A percentile compares a stretch with the other conserved stretches of the same genome.
phyloP scores from a whole-genome alignment of 2,329 filamentous ascomycete species.

The Lachnum nothofagi region DNA sequence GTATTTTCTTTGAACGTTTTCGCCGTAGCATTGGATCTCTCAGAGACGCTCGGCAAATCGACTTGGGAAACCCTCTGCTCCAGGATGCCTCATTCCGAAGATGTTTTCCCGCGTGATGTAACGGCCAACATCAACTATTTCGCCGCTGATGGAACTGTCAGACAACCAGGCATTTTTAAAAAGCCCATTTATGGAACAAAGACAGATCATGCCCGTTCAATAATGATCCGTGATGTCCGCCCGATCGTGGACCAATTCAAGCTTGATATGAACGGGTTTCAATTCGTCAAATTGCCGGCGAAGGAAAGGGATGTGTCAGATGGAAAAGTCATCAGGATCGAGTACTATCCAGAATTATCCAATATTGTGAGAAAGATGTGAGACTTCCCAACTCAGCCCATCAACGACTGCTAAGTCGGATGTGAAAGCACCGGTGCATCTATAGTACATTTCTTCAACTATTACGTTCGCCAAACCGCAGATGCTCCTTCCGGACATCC shows the following conservation, averaged over 20 bases:
- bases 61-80: too few relatives aligned
- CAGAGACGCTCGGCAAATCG: too few relatives aligned
- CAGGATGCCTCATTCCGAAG: background rate
- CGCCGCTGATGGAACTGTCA: background rate
- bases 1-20: background rate
- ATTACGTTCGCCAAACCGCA: background rate
- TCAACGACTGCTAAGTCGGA: background rate
- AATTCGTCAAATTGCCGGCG: slow-evolving; percentile 1
- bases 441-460: slow-evolving; percentile 2
- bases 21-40: background rate
- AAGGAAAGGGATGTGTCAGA: background rate
- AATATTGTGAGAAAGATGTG: background rate
- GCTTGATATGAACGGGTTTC: slow-evolving; percentile 6
- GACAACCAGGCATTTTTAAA: background rate
- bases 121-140: slow-evolving; percentile 1
- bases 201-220: background rate
- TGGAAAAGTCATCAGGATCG: background rate
- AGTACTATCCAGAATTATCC: slow-evolving; percentile 3
- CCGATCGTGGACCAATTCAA: background rate
- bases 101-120: background rate
- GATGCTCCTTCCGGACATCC: slow-evolving; percentile 3
- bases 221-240: slow-evolving; percentile 1
- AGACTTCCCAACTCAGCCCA: background rate
- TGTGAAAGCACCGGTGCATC: slow-evolving; percentile 1
- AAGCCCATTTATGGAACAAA: background rate